These are phyloP conservation scores for Myriosclerotinia scirpicola DNA, from an alignment of 2,329 filamentous ascomycete species.

Conservation along the genomic window DNA sequence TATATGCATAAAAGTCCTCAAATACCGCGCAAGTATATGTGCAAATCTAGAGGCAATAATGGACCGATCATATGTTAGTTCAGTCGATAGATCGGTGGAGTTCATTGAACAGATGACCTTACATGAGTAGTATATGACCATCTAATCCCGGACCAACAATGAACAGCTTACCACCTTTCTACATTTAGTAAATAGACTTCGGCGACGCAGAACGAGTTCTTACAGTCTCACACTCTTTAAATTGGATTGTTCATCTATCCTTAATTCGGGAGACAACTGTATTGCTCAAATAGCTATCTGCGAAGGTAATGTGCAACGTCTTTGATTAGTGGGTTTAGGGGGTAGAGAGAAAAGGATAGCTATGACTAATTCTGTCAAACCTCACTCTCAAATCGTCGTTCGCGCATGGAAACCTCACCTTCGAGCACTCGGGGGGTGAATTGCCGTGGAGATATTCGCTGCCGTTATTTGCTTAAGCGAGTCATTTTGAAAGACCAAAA, in stretches of 20 bases:
- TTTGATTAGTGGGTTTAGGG: background rate
- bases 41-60: background rate
- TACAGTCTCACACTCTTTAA: background rate
- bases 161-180: background rate
- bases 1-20: background rate
- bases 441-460: background rate
- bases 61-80: background rate
- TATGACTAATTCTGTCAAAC: background rate
- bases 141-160: background rate
- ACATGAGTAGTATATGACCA: background rate
- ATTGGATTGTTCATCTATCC: too few species aligned
- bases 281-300: too few species aligned
- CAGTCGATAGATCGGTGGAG: background rate
- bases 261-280: too few species aligned
- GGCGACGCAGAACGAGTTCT: too few species aligned
- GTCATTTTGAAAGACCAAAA: background rate
- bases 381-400: background rate
- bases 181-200: too few species aligned
- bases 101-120: background rate
- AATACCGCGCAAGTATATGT: background rate
- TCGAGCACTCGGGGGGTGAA: background rate
- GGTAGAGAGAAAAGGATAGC: background rate
- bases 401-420: accelerated
- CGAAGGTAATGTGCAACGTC: background rate
- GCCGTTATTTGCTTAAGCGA: constrained; percentile 6